phyloP scores from a whole-genome alignment of 2,329 filamentous ascomycete genomes.

The Lasiodiplodia sp. region DNA sequence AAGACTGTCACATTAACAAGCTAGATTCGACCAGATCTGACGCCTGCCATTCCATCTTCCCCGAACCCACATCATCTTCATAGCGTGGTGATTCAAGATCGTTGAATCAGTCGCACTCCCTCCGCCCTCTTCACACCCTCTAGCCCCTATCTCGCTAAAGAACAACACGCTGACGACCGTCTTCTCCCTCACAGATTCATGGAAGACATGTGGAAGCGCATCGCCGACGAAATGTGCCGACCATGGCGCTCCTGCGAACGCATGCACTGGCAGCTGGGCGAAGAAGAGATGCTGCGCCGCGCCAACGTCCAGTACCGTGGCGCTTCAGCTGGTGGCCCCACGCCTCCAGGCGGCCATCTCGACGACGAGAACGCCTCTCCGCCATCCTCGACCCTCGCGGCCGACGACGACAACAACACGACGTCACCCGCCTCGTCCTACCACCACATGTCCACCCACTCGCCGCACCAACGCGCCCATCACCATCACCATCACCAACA shows the following conservation, averaged over 20 bases:
- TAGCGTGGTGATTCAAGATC: neutral
- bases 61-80: neutral
- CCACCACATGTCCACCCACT: neutral
- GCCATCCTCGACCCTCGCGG: conserved; percentile 36
- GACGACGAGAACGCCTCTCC: conserved; percentile 39
- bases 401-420: conserved; percentile 33
- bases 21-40: neutral
- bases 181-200: conserved; percentile 73
- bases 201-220: conserved; percentile 95
- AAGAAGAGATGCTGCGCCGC: conserved; percentile 90
- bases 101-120: neutral
- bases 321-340: conserved; percentile 42
- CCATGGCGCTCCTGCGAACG: conserved; percentile 96
- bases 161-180: conserved; percentile 30
- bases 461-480: conserved; percentile 27
- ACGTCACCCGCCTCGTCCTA: conserved; percentile 27
- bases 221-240: conserved; percentile 92
- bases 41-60: neutral
- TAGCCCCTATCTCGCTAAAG: neutral
- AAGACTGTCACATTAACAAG: neutral
- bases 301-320: conserved; percentile 86
- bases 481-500: conserved; percentile 40
- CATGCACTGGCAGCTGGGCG: conserved; percentile 97
- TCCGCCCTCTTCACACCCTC: neutral
- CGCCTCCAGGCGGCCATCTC: conserved; percentile 41